Conservation (phyloP, 169 alveolate species). For the Cyclospora cayetanensis region DNA sequence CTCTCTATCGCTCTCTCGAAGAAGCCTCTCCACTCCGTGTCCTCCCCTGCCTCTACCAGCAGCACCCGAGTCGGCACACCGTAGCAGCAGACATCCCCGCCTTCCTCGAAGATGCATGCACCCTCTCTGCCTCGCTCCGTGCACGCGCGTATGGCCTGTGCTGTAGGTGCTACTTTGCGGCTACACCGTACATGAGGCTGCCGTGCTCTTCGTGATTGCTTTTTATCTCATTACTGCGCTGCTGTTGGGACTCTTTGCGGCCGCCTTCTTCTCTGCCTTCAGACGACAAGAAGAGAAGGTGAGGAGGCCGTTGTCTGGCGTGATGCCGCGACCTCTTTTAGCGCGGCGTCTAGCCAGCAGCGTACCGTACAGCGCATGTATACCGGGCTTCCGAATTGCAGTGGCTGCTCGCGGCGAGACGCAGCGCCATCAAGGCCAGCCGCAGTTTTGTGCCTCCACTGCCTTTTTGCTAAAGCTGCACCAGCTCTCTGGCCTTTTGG, state of each 20-base stretch:
- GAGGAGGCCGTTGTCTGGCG: neutral
- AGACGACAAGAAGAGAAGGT: slow-evolving; percentile 17
- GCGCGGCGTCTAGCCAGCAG: too few relatives aligned
- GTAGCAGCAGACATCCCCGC: neutral
- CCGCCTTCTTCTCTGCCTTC: slow-evolving; percentile 66
- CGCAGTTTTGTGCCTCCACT: too few relatives aligned
- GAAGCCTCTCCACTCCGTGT: neutral
- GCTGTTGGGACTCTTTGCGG: slow-evolving; percentile 65
- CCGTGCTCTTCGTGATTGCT: slow-evolving; percentile 53
- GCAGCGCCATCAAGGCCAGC: too few relatives aligned
- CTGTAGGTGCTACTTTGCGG: slow-evolving; percentile 53
- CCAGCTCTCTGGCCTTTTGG: too few relatives aligned
- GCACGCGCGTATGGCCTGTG: too few relatives aligned
- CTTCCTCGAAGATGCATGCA: too few relatives aligned
- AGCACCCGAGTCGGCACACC: neutral
- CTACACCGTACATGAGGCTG: slow-evolving; percentile 66
- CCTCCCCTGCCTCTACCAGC: neutral
- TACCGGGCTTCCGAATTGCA: too few relatives aligned
- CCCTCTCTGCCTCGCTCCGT: too few relatives aligned
- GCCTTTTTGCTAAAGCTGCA: too few relatives aligned
- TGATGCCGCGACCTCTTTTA: neutral
- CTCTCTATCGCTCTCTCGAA: too few relatives aligned
- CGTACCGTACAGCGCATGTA: too few relatives aligned
- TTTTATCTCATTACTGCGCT: slow-evolving; percentile 45
- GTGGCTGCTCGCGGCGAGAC: too few relatives aligned